phyloP scores from a whole-genome alignment of 345 rosid species.

The Lumnitzera racemosa region DNA sequence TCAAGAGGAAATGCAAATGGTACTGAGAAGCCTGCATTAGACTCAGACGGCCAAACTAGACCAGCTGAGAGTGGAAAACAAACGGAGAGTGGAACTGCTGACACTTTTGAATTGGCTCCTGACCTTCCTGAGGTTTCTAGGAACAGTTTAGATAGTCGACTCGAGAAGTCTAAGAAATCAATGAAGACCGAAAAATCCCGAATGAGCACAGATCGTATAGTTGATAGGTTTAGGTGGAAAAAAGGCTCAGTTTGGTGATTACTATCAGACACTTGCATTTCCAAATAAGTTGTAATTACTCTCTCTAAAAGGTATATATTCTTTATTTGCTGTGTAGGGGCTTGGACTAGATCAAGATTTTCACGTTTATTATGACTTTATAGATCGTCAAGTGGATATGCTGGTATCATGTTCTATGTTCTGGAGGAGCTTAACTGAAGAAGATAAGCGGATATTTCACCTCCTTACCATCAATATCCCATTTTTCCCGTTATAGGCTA shows the following conservation, averaged over 20 bases:
- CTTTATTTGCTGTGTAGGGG: slow-evolving; percentile 9
- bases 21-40: slow-evolving; percentile 28
- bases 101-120: slow-evolving; percentile 59
- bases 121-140: slow-evolving; percentile 81
- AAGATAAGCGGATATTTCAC: no score
- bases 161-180: slow-evolving; percentile 81
- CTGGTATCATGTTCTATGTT: no score
- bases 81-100: slow-evolving; percentile 47
- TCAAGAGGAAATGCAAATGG: slow-evolving; percentile 35
- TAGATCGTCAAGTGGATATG: no score
- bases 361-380: no score
- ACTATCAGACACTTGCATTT: slow-evolving; percentile 4
- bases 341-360: background rate
- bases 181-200: slow-evolving; percentile 85
- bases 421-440: no score
- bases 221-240: slow-evolving; percentile 56
- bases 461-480: no score
- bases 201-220: slow-evolving; percentile 86
- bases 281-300: background rate
- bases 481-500: no score
- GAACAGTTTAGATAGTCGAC: slow-evolving; percentile 93
- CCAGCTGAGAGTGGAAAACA: slow-evolving; percentile 35
- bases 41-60: slow-evolving; percentile 40
- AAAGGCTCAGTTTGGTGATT: slow-evolving; percentile 72
- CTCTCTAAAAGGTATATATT: slow-evolving; percentile 14